phyloP scores from a whole-genome alignment of 805 yeast genomes.

The Lipomyces orientalis region DNA sequence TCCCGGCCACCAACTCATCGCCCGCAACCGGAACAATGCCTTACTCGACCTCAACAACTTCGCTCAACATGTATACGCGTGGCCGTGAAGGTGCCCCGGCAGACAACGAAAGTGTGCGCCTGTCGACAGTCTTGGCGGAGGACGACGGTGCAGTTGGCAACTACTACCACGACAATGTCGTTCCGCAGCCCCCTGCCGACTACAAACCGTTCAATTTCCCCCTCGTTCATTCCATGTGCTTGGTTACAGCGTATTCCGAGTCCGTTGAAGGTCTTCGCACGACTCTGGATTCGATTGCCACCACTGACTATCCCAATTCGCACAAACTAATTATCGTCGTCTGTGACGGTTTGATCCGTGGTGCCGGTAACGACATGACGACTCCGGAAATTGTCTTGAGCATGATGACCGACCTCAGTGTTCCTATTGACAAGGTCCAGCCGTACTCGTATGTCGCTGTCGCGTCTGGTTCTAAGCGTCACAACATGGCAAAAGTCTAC shows the following conservation, averaged over 20 bases:
- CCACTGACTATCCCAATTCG: conserved; percentile 93
- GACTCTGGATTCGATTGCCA: conserved; percentile 90
- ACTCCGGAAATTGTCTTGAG: conserved; percentile 90
- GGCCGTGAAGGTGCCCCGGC: conserved; percentile 33
- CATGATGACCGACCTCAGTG: conserved; percentile 82
- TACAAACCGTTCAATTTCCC: conserved; percentile 89
- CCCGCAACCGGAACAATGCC: conserved; percentile 14
- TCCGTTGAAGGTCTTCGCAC: conserved; percentile 84
- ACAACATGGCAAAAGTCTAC: conserved; percentile 96
- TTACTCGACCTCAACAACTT: conserved; percentile 17
- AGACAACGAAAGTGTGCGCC: conserved; percentile 23
- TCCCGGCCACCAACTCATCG: conserved; percentile 19
- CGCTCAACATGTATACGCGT: conserved; percentile 15
- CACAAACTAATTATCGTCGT: conserved; percentile 84
- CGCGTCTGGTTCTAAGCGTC: conserved; percentile 91
- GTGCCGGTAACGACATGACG: conserved; percentile 84
- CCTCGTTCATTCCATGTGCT: conserved; percentile 70
- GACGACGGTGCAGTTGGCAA: conserved; percentile 17
- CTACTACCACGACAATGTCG: conserved; percentile 67
- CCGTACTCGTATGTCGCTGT: conserved; percentile 93
- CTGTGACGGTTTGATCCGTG: conserved; percentile 94
- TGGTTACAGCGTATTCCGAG: conserved; percentile 95
- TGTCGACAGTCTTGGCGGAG: conserved; percentile 25
- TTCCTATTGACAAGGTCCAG: conserved; percentile 74
- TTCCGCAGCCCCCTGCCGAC: conserved; percentile 88